Evolutionary conservation across 148 eudicot species (phyloP).

Genomic region (Camellia granthamiana): DNA sequence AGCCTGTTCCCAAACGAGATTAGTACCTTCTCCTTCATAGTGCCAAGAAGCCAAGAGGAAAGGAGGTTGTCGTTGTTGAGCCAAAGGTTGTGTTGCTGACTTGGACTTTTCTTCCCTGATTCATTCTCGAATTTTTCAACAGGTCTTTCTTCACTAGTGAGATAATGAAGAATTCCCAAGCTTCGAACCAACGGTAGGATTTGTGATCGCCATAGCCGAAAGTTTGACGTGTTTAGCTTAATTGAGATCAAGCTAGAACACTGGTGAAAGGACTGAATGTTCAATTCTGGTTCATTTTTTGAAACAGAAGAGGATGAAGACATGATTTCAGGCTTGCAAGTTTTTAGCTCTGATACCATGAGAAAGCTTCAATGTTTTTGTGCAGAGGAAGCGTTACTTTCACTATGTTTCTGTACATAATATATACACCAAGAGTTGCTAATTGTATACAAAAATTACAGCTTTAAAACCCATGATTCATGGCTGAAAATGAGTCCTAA

Average conservation of each 20-base stretch:
- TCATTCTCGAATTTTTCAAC: not conserved
- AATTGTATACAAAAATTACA: no score
- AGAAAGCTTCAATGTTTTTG: no score
- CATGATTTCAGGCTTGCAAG: no score
- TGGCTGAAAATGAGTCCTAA: no score
- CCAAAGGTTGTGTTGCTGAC: not conserved
- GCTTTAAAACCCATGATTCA: no score
- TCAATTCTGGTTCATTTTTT: not conserved
- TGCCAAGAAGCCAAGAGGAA: not conserved
- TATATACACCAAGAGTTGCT: no score
- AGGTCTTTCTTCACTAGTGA: not conserved
- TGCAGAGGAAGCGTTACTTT: no score
- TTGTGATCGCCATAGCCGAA: slow-evolving; percentile 6
- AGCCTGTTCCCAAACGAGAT: not conserved
- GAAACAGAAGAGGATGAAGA: no score
- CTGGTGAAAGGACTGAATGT: slow-evolving; percentile 6
- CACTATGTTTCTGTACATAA: no score
- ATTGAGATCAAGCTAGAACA: slow-evolving; percentile 7
- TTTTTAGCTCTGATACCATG: no score
- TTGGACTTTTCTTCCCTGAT: not conserved
- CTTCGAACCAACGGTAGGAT: not conserved
- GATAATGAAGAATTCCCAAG: not conserved
- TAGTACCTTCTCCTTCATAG: not conserved
- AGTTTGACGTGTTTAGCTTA: not conserved
- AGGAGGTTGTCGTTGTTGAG: not conserved